Conservation (phyloP, 192 early-diverging fungal species). For the Coemansia sp. region DNA sequence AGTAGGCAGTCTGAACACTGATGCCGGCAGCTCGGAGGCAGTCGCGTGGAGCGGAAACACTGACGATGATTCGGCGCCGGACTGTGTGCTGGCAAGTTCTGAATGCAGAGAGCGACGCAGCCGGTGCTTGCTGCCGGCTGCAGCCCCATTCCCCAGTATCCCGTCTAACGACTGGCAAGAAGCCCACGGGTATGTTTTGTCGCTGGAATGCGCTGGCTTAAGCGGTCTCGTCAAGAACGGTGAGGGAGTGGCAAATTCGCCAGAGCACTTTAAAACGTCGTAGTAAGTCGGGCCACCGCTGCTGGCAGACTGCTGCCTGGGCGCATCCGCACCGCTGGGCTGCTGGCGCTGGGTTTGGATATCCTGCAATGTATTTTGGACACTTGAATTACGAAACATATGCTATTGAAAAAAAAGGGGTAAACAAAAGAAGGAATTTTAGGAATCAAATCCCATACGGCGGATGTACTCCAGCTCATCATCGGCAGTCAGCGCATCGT, state of each 20-base stretch:
- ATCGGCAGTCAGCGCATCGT: conserved; percentile 41
- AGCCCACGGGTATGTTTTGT: conserved; percentile 29
- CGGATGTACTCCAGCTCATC: conserved; percentile 52
- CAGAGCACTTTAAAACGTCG: conserved; percentile 44
- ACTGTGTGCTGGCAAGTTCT: background rate
- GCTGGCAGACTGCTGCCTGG: too few species aligned
- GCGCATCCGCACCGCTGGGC: background rate
- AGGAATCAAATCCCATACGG: conserved; percentile 49
- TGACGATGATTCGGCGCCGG: conserved; percentile 14
- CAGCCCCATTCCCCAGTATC: background rate
- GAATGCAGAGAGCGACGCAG: conserved; percentile 18
- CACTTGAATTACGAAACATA: conserved; percentile 23
- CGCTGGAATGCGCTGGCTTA: conserved; percentile 23
- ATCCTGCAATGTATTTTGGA: conserved; percentile 9
- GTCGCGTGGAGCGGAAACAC: conserved; percentile 9
- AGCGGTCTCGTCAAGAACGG: conserved; percentile 26
- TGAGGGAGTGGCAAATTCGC: conserved; percentile 33
- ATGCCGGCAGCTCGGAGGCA: conserved; percentile 23
- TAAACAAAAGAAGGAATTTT: conserved; percentile 15
- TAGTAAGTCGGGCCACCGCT: conserved; percentile 38
- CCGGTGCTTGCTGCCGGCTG: conserved; percentile 16
- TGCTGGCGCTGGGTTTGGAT: conserved; percentile 5
- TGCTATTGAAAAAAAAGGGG: conserved; percentile 6
- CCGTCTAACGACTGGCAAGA: background rate
- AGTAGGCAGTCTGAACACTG: conserved; percentile 40